Evolutionary conservation across 2,329 filamentous ascomycete species (phyloP).

Genomic region (Verticillium zaregamsianum): DNA sequence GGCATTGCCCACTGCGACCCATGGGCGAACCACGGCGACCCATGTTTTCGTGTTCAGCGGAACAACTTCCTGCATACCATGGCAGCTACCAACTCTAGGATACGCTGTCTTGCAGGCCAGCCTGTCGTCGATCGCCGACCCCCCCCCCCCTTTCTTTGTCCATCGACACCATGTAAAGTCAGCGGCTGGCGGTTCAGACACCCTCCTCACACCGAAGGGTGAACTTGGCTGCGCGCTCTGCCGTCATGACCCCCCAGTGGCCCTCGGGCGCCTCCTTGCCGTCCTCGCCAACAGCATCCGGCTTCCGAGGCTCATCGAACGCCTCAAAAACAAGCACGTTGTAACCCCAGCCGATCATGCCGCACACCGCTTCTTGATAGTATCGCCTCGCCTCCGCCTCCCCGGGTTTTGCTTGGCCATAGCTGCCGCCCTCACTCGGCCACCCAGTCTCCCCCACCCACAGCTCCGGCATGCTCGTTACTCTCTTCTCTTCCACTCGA

Average conservation of each 20-base stretch:
- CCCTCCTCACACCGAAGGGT: slow-evolving; percentile 18
- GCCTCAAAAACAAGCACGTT: slow-evolving; percentile 73
- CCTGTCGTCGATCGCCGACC: background rate
- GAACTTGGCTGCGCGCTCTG: slow-evolving; percentile 54
- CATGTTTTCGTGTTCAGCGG: no score
- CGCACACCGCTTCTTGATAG: slow-evolving; percentile 60
- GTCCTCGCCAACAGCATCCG: slow-evolving; percentile 56
- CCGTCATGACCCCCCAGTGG: slow-evolving; percentile 65
- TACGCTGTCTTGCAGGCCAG: no score
- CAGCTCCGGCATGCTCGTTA: slow-evolving; percentile 51
- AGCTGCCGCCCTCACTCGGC: slow-evolving; percentile 61
- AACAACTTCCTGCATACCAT: no score
- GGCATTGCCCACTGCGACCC: no score
- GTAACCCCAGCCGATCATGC: slow-evolving; percentile 59
- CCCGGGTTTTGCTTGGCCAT: slow-evolving; percentile 56
- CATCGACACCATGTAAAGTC: background rate
- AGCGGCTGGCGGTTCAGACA: background rate
- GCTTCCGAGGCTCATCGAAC: slow-evolving; percentile 71
- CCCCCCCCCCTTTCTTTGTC: background rate
- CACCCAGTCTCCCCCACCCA: slow-evolving; percentile 67
- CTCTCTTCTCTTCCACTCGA: slow-evolving; percentile 57
- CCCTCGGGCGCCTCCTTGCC: slow-evolving; percentile 59
- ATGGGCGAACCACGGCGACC: no score
- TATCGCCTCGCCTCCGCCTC: slow-evolving; percentile 54
- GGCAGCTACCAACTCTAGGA: no score